phyloP scores from a whole-genome alignment of 192 early-diverging fungal species.

The Linnemannia elongata region DNA sequence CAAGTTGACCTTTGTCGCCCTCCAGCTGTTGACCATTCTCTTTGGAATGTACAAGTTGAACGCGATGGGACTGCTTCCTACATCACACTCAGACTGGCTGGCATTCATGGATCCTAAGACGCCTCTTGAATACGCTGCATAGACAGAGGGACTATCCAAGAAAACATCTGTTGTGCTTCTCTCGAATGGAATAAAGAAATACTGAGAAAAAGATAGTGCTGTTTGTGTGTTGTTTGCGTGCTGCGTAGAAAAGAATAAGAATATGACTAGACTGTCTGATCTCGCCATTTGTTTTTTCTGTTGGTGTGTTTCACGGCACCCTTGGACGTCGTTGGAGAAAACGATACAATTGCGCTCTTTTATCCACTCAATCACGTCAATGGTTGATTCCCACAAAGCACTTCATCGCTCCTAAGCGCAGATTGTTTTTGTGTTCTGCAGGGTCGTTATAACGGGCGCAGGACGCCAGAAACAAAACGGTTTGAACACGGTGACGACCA shows the following conservation, averaged over 20 bases:
- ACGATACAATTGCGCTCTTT: neutral
- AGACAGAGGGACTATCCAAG: conserved; percentile 1
- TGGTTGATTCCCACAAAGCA: neutral
- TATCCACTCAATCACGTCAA: neutral
- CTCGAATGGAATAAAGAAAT: neutral
- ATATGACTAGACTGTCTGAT: neutral
- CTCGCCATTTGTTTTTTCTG: neutral
- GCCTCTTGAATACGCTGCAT: conserved; percentile 52
- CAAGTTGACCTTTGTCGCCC: conserved; percentile 85
- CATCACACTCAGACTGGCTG: conserved; percentile 94
- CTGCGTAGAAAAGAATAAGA: neutral
- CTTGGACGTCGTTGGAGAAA: neutral
- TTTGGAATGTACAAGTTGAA: conserved; percentile 94
- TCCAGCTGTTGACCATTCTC: conserved; percentile 84
- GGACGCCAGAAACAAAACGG: no score
- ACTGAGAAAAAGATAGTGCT: neutral
- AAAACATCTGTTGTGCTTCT: neutral
- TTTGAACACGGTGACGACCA: no score
- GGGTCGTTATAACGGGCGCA: no score
- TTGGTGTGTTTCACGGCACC: neutral
- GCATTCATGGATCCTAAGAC: conserved; percentile 86
- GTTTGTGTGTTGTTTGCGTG: neutral
- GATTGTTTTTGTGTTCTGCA: no score
- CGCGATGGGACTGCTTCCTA: conserved; percentile 96
- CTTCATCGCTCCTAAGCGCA: no score